These are phyloP conservation scores for Naegleria lovaniensis DNA, from an alignment of 208 protist species.

Conservation along the genomic window DNA sequence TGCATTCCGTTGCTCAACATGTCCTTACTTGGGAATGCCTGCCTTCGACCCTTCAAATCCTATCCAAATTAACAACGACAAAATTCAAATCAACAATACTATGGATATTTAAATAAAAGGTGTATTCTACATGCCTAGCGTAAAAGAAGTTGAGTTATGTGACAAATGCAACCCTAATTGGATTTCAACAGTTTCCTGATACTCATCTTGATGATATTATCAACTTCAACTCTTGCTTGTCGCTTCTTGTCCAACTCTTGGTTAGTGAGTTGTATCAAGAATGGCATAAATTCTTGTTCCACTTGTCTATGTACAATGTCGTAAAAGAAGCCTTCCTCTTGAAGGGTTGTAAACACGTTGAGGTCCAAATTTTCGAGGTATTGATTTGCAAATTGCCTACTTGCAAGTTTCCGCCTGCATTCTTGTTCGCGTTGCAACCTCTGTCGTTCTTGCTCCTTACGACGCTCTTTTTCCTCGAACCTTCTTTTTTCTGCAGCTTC, in stretches of 20 bases:
- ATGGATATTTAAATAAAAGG: neutral
- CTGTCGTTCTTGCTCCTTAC: slow-evolving; percentile 83
- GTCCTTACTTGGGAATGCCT: slow-evolving; percentile 23
- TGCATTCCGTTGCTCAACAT: slow-evolving; percentile 25
- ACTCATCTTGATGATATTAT: slow-evolving; percentile 35
- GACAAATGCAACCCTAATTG: neutral
- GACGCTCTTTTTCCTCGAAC: slow-evolving; percentile 88
- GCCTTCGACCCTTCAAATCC: slow-evolving; percentile 12
- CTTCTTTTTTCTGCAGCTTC: slow-evolving; percentile 85
- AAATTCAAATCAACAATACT: neutral
- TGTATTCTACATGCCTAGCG: neutral
- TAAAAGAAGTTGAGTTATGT: neutral
- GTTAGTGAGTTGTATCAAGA: slow-evolving; percentile 73
- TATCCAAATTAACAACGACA: neutral
- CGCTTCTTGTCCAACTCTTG: slow-evolving; percentile 68
- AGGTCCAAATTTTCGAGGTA: slow-evolving; percentile 82
- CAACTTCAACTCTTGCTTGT: slow-evolving; percentile 63
- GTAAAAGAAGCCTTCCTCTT: slow-evolving; percentile 89
- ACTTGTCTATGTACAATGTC: slow-evolving; percentile 84
- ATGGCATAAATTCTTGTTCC: slow-evolving; percentile 86
- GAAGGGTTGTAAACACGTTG: slow-evolving; percentile 75
- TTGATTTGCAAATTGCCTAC: slow-evolving; percentile 78
- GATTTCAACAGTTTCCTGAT: neutral
- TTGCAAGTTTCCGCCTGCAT: slow-evolving; percentile 79
- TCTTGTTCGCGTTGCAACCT: slow-evolving; percentile 71